Base-by-base conservation (phyloP, 441 rosid genomes). In the Cnidoscolus chayamansa region DNA sequence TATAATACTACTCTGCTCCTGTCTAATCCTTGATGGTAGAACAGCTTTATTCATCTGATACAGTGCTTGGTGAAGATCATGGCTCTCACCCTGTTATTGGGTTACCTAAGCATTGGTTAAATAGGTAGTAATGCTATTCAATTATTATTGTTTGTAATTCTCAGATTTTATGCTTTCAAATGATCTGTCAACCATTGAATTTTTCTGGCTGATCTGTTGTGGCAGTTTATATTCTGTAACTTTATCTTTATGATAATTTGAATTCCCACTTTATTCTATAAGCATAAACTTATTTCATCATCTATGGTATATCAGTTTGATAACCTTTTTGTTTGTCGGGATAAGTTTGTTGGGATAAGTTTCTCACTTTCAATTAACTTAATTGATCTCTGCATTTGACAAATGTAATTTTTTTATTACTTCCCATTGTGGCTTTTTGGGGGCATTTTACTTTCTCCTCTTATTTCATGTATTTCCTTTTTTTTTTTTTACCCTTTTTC, bases 31-130 rank as follows among this genome's bases (percentile, higher is more conserved):
- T 92, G 61, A 91, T 79, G 67, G 31, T 65, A 45, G 65, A 81
- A 73, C 83, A 92, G 98, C 80, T 82, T 63, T 85, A 83, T 75
- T 69, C 89, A 37, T 75, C 88, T 76, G 78, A 80, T 59, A 61
- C 83, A 8, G 76, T 77, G 57, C 79, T 81, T 60, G 82, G 82
- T 70, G 89, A 85, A 78, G 83, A 76, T 73, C 84, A 61, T 70
- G 81, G 81, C 69, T 72, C 87, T 75, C 89, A 49, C 72, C 75
- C 88, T 74, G 88, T 87, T 68, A 80, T 78, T 66, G 97, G 96
- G 65, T 67, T 90, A 71, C 86, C 94, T 47, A 86, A 82, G 60
- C 88, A 83, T 55, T 88, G 97, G 92, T 76, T 84, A 40, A 87
- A 83, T 83, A 88, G 99, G 99, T 90, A 79, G 49, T 19, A 12